Conservation (phyloP, 2,329 filamentous ascomycete genomes). For the Calonectria ilicicola region DNA sequence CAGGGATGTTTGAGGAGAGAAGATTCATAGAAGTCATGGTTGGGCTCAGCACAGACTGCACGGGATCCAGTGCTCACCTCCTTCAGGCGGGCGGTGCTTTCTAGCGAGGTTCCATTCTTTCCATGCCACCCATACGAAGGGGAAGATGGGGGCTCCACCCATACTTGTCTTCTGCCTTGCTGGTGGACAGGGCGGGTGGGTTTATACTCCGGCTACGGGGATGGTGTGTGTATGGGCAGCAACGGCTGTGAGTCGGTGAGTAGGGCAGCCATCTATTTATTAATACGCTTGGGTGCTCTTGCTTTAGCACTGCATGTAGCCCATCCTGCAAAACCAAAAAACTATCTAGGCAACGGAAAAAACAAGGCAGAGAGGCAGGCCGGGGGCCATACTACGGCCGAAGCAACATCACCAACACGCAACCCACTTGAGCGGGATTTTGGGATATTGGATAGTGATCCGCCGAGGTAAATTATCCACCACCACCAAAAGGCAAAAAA, state of each 20-base stretch:
- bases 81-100: conserved; percentile 20
- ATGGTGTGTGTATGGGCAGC: conserved; percentile 8
- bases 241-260: conserved; percentile 1
- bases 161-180: conserved; percentile 12
- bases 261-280: not conserved
- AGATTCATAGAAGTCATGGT: conserved; percentile 9
- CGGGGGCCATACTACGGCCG: not conserved
- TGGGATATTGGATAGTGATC: not conserved
- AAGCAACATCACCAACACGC: conserved; percentile 1
- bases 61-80: conserved; percentile 12
- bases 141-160: conserved; percentile 15
- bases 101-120: conserved; percentile 28
- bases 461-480: conserved; percentile 8
- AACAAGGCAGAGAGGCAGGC: not conserved
- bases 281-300: not conserved
- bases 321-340: not conserved
- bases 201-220: conserved; percentile 10
- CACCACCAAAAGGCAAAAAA: conserved; percentile 8
- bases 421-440: not conserved
- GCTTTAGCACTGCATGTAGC: not conserved
- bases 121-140: conserved; percentile 16
- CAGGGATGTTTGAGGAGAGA: not conserved
- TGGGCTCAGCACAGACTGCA: conserved; percentile 22
- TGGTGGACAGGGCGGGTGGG: conserved; percentile 3
- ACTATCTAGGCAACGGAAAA: not conserved